Base-by-base conservation (phyloP, 257 asterid species). In the Capsicum baccatum region DNA sequence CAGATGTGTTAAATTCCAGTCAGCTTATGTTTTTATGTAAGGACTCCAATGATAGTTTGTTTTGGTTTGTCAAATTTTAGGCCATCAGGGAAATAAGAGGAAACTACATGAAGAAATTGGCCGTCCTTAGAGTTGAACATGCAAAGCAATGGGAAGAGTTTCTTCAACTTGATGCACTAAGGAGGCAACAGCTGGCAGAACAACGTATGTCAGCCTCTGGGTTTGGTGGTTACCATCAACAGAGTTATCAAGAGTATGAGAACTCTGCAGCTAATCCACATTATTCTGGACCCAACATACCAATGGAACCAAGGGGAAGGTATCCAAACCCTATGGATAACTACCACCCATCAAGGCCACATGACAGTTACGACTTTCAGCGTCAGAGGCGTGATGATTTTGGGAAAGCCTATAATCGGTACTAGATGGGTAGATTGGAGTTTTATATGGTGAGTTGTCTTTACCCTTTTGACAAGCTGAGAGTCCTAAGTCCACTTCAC, bases 101-200 rank as follows among this genome's bases (percentile, higher is more conserved):
- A 86, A 88, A 83, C 86, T 89, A 89, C 88, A 82, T 91, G 90
- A 93, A 90, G 87, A 93, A 94, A 84, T 88, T 94, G 83, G 85
- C 87, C 74, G 50, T 79, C 68, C 89, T 94, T 80, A 92, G 92
- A 91, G 93, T 83, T 83, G 60, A 91, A 83, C 98, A 94, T 84
- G 94, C 93, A 79, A 93, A 88, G 82, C 89, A 93, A 88, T 91
- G 98, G 97, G 97, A 91, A 79, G 98, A 92, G 88, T 94, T 97
- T 89, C 93, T 97, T 89, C 97, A 86, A 79, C 85, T 59, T 71
- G 94, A 97, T 88, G 91, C 86, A 83, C 97, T 85, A 76, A 90
- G 92, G 89, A 90, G 91, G 89, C 97, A 92, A 83, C 93, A 83
- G 39, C 89, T 85, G 87, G 88, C 92, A 84, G 88, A 83, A 21